Evolutionary conservation across 164 flowering plant genomes (phyloP).

Genomic region (grape (Vitis vinifera)): DNA sequence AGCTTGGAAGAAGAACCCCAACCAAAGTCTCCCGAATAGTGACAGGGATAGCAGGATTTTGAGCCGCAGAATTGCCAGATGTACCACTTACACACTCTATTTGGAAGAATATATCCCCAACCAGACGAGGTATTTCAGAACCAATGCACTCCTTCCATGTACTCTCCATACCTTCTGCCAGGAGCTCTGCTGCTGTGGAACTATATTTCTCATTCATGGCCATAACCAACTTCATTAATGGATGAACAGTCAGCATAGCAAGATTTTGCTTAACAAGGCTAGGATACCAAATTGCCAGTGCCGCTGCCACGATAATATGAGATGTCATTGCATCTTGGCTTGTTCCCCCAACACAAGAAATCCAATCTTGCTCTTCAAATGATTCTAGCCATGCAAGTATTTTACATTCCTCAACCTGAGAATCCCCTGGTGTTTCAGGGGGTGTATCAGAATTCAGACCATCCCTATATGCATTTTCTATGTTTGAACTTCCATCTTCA

Average conservation of each 20-base stretch:
- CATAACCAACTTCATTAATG: constrained; percentile 86
- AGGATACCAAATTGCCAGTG: constrained; percentile 92
- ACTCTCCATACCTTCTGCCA: constrained; percentile 95
- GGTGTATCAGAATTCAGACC: constrained; percentile 14
- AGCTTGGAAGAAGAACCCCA: constrained; percentile 90
- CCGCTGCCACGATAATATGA: constrained; percentile 94
- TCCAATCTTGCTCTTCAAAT: constrained; percentile 91
- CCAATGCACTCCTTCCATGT: constrained; percentile 84
- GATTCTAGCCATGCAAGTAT: constrained; percentile 85
- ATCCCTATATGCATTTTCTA: constrained; percentile 21
- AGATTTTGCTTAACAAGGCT: constrained; percentile 81
- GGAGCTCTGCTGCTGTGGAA: constrained; percentile 91
- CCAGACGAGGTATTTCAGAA: constrained; percentile 75
- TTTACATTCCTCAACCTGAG: constrained; percentile 47
- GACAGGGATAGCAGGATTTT: constrained; percentile 37
- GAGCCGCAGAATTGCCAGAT: constrained; percentile 35
- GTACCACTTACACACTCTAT: constrained; percentile 84
- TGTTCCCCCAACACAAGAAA: constrained; percentile 94
- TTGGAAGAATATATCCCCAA: constrained; percentile 87
- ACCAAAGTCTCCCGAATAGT: constrained; percentile 70
- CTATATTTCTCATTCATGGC: constrained; percentile 89
- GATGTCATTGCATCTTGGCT: constrained; percentile 98
- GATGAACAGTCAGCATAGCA: constrained; percentile 66
- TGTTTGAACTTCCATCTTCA: constrained; percentile 9
- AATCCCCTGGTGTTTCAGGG: constrained; percentile 24